Evolutionary conservation across 441 rosid genomes (phyloP).

Genomic region (Kokia cookei): DNA sequence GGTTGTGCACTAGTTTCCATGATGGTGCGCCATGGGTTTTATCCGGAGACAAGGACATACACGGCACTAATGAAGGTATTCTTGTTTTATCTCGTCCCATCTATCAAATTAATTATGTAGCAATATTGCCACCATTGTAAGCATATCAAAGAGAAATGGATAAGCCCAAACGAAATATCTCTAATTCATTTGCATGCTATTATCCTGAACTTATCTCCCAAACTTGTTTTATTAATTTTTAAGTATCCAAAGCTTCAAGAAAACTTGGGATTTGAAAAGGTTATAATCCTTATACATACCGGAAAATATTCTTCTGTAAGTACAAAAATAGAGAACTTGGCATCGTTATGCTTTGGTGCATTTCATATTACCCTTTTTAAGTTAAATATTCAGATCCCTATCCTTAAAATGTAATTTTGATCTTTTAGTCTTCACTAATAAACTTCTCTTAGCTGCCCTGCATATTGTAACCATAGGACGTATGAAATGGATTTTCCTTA

Average conservation of each 20-base stretch:
- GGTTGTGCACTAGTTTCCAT: slow-evolving; percentile 61
- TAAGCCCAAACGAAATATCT: not conserved
- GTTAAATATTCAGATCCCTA: not conserved
- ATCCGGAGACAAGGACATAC: slow-evolving; percentile 37
- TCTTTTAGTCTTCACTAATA: not conserved
- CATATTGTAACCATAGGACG: not conserved
- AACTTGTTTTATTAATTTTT: not conserved
- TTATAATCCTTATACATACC: not conserved
- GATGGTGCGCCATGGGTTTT: slow-evolving; percentile 79
- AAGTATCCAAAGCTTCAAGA: not conserved
- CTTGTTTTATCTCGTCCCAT: not conserved
- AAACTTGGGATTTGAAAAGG: not conserved
- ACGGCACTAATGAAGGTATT: slow-evolving; percentile 66
- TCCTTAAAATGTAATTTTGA: not conserved
- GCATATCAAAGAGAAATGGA: not conserved
- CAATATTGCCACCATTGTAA: not conserved
- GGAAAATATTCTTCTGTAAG: not conserved
- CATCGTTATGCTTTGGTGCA: not conserved
- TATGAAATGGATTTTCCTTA: slow-evolving; percentile 1
- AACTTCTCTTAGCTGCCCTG: not conserved
- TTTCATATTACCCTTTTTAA: not conserved
- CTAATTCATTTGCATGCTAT: not conserved
- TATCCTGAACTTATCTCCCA: not conserved
- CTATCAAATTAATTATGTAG: not conserved
- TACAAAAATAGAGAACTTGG: not conserved